Evolutionary conservation across 768 basidiomycete species (phyloP).

Genomic region (Hebeloma cylindrosporum): DNA sequence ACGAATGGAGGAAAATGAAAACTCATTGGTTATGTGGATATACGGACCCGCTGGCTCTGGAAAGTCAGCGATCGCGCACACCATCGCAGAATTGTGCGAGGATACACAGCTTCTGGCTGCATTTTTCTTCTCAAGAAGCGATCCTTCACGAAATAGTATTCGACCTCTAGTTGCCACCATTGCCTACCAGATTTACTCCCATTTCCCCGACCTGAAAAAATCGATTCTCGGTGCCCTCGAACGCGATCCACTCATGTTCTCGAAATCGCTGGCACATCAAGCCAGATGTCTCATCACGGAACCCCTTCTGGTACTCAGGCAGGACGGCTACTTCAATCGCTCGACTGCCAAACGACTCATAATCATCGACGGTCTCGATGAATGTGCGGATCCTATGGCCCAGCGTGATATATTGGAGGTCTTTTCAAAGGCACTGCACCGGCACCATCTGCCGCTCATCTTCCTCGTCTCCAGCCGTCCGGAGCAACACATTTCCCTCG

Average conservation of each 20-base stretch:
- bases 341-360: neutral
- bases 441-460: neutral
- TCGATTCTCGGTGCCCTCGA: constrained; percentile 9
- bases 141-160: neutral
- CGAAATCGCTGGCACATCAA: constrained; percentile 7
- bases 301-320: neutral
- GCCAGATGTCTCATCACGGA: neutral
- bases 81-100: neutral
- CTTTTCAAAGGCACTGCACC: neutral
- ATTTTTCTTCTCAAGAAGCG: constrained; percentile 7
- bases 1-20: neutral
- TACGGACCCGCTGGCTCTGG: constrained; percentile 8
- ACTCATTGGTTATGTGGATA: constrained; percentile 4
- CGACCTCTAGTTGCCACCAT: constrained; percentile 1
- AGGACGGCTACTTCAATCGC: neutral
- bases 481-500: constrained; percentile 5
- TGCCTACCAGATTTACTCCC: constrained; percentile 2
- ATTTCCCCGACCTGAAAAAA: neutral
- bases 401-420: constrained; percentile 6
- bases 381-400: constrained; percentile 1
- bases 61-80: constrained; percentile 4
- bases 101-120: constrained; percentile 1
- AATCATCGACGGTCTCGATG: constrained; percentile 9
- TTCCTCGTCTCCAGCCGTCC: constrained; percentile 16
- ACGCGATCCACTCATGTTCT: constrained; percentile 11